These are phyloP conservation scores for Pythium phragmiticola DNA, from an alignment of 352 stramenopile genomes.

Conservation along the genomic window DNA sequence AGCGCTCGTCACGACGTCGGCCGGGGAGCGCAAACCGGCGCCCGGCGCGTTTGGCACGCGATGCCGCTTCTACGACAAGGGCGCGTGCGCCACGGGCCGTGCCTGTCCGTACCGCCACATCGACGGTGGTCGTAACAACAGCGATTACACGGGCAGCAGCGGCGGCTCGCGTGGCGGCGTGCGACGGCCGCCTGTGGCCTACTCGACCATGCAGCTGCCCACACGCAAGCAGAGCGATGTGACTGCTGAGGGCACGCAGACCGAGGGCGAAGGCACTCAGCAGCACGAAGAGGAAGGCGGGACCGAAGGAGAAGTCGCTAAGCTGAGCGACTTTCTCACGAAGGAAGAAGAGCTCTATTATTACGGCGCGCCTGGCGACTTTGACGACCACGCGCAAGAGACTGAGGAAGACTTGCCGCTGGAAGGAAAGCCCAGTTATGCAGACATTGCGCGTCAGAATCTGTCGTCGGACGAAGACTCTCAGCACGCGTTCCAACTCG, in stretches of 20 bases:
- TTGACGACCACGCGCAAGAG: conserved; percentile 30
- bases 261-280: conserved; percentile 22
- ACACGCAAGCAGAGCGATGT: conserved; percentile 29
- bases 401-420: conserved; percentile 16
- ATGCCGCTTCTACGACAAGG: conserved; percentile 76
- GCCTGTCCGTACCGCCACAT: conserved; percentile 70
- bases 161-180: neutral
- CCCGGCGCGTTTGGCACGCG: conserved; percentile 47
- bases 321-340: conserved; percentile 75
- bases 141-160: conserved; percentile 15
- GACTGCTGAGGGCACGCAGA: conserved; percentile 20
- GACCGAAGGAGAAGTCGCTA: conserved; percentile 31
- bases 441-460: conserved; percentile 53
- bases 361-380: conserved; percentile 73
- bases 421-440: conserved; percentile 49
- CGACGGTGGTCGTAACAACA: conserved; percentile 22
- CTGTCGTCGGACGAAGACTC: conserved; percentile 28
- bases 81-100: conserved; percentile 57
- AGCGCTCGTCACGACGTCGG: conserved; percentile 15
- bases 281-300: conserved; percentile 14
- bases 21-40: conserved; percentile 40
- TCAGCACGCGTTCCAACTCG: conserved; percentile 32
- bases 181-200: conserved; percentile 18
- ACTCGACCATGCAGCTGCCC: conserved; percentile 31
- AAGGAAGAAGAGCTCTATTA: conserved; percentile 86